These are phyloP conservation scores for Thelonectria blattea DNA, from an alignment of 2,329 filamentous ascomycete genomes.

Conservation along the genomic window DNA sequence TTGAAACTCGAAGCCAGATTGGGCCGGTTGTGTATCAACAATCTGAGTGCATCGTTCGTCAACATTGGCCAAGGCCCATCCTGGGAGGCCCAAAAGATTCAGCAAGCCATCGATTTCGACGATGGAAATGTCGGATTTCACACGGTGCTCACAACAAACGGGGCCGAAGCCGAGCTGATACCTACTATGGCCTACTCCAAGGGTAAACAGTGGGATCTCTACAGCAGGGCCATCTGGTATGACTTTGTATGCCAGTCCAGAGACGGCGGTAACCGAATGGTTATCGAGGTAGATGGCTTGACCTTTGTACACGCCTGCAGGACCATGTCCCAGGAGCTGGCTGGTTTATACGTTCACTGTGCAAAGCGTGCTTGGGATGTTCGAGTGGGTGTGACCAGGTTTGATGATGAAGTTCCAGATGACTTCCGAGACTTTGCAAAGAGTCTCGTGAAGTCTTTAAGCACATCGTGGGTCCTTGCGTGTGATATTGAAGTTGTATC, in stretches of 20 bases:
- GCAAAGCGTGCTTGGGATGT: slow-evolving; percentile 42
- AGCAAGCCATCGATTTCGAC: slow-evolving; percentile 16
- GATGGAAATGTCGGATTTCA: slow-evolving; percentile 34
- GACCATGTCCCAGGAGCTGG: slow-evolving; percentile 27
- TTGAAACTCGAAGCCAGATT: slow-evolving; percentile 36
- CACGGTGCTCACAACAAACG: slow-evolving; percentile 37
- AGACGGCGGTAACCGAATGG: slow-evolving; percentile 14
- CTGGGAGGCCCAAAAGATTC: slow-evolving; percentile 21
- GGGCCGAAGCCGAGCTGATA: slow-evolving; percentile 35
- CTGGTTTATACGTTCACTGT: slow-evolving; percentile 40
- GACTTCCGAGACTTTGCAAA: slow-evolving; percentile 29
- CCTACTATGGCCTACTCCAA: slow-evolving; percentile 20
- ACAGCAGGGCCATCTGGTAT: slow-evolving; percentile 32
- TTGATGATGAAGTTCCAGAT: slow-evolving; percentile 17
- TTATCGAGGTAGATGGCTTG: slow-evolving; percentile 38
- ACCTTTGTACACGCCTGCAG: slow-evolving; percentile 33
- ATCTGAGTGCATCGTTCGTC: slow-evolving; percentile 27
- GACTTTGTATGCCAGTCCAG: slow-evolving; percentile 35
- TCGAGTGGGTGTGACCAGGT: slow-evolving; percentile 32
- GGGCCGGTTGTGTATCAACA: slow-evolving; percentile 39
- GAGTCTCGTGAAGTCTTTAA: slow-evolving; percentile 32
- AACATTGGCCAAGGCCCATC: slow-evolving; percentile 29
- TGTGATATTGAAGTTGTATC: neutral
- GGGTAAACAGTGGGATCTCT: slow-evolving; percentile 27
- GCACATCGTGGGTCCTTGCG: slow-evolving; percentile 33